phyloP scores from a whole-genome alignment of 768 basidiomycete genomes.

The Podaxis pistillaris region DNA sequence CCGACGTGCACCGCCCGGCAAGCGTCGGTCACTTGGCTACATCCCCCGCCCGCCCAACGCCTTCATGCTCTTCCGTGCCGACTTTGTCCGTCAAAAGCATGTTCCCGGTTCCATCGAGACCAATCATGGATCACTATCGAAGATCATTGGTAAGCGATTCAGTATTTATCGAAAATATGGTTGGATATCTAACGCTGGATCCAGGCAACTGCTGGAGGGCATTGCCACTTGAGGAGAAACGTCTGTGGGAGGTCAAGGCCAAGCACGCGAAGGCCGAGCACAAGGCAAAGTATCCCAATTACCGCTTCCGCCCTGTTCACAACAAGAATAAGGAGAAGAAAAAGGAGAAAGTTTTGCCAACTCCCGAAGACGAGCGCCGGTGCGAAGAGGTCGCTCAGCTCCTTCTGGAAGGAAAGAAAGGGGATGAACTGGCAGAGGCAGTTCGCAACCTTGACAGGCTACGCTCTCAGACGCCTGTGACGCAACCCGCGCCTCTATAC shows the following conservation, averaged over 20 bases:
- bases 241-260: constrained; percentile 69
- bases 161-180: constrained; percentile 22
- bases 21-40: constrained; percentile 58
- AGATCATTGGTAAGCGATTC: constrained; percentile 55
- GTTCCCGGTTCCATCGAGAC: constrained; percentile 78
- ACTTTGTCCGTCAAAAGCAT: constrained; percentile 77
- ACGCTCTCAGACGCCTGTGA: constrained; percentile 19
- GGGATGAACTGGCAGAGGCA: constrained; percentile 62
- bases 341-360: constrained; percentile 35
- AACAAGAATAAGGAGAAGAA: constrained; percentile 45
- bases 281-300: constrained; percentile 66
- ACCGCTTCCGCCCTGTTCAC: constrained; percentile 54
- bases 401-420: constrained; percentile 67
- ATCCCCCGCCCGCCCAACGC: constrained; percentile 84
- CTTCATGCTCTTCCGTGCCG: constrained; percentile 84
- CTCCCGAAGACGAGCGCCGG: constrained; percentile 57
- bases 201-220: constrained; percentile 74
- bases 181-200: background rate
- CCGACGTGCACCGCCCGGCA: constrained; percentile 48
- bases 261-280: constrained; percentile 75
- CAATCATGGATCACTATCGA: constrained; percentile 70
- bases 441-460: constrained; percentile 50
- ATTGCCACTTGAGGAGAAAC: constrained; percentile 68
- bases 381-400: constrained; percentile 68
- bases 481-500: constrained; percentile 24